Evolutionary conservation across 768 basidiomycete species (phyloP), one percentile per base, ranked within the genome.

Genomic region (Suillus occidentalis): DNA sequence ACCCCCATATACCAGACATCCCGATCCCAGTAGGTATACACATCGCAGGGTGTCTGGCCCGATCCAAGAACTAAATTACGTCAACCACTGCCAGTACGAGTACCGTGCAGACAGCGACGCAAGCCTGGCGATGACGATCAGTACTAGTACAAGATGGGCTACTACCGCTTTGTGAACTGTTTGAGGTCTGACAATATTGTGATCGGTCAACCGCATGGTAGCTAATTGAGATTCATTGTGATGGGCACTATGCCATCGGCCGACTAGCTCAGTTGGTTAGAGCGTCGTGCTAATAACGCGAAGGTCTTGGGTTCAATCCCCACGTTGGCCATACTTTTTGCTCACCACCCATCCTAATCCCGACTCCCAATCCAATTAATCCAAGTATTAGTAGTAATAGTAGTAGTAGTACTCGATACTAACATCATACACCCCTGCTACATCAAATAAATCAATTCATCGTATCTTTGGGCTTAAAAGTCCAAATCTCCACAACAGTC

Each of bases 131-230:
- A 99, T 99, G 90, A 97, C 73, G 92, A 93, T 72, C 80, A 99
- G 79, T 98, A 99, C 80, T 97, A 99, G 96, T 98, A 99, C 80
- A 98, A 99, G 83, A 95, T 97, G 95, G 92, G 90, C 20, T 98
- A 97, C 76, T 97, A 97, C 74, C 87, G 94, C 88, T 99, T 96
- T 80, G 78, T 85, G 60, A 94, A 97, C 99, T 28, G 28, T 28
- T 28, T 28, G 28, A 28, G 28, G 28, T 28, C 28, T 28, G 28
- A 28, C 28, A 28, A 28, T 28, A 28, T 28, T 28, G 28, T 28
- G 28, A 3, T 28, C 28, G 28, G 31, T 36, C 34, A 36, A 36
- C 28, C 34, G 8, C 34, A 36, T 8, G 34, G 34, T 36, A 4
- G 34, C 34, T n/a, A 10, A 22, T 12, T 49, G 47, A 49, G 3